Evolutionary conservation across 2,329 filamentous ascomycete genomes (phyloP).

Genomic region (Colletotrichum navitas): DNA sequence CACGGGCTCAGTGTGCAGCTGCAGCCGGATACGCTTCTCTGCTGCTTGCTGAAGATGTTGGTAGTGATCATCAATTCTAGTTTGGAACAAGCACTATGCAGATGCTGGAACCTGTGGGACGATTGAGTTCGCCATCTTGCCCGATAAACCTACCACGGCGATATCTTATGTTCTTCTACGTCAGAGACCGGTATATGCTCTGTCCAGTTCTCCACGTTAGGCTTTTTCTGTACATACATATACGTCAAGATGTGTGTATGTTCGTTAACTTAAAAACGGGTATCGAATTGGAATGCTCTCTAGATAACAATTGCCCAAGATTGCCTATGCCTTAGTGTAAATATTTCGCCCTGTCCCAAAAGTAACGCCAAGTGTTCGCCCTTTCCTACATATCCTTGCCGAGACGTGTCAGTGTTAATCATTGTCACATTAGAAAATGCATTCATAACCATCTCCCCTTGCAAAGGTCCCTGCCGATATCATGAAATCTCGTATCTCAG

Average conservation of each 20-base stretch:
- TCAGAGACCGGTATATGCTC: too few relatives aligned
- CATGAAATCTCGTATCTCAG: background rate
- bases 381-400: constrained; percentile 5
- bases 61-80: constrained; percentile 37
- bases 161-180: background rate
- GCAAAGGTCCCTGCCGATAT: background rate
- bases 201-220: background rate
- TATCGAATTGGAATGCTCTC: constrained; percentile 33
- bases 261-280: constrained; percentile 21
- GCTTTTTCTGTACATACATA: background rate
- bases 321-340: constrained; percentile 17
- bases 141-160: background rate
- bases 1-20: constrained; percentile 21
- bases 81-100: constrained; percentile 10
- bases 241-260: background rate
- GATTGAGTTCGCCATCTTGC: background rate
- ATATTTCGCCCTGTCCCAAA: background rate
- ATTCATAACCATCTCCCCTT: background rate
- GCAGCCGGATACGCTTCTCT: constrained; percentile 6
- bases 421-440: background rate
- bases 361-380: constrained; percentile 18
- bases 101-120: background rate
- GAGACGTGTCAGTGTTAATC: too few relatives aligned
- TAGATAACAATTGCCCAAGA: constrained; percentile 15
- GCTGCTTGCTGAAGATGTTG: constrained; percentile 16